phyloP scores from a whole-genome alignment of 1,284 basidiomycete species.

The Leccinum fallax region DNA sequence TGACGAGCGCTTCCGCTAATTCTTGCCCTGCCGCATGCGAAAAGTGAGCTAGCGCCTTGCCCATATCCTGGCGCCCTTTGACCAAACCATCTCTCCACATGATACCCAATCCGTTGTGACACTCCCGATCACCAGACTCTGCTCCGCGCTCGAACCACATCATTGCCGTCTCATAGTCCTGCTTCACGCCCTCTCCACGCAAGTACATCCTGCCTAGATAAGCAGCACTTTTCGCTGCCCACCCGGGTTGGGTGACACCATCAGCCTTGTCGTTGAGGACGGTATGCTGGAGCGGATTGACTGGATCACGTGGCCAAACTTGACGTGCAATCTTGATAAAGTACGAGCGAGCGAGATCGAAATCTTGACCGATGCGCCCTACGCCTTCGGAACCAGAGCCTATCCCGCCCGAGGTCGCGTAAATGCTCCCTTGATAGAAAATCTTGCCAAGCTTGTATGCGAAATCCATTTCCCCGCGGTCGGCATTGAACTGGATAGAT shows the following conservation, averaged over 20 bases:
- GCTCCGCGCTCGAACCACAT: conserved; percentile 91
- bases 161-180: conserved; percentile 77
- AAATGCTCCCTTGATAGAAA: conserved; percentile 93
- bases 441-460: conserved; percentile 88
- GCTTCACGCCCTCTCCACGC: conserved; percentile 88
- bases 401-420: conserved; percentile 71
- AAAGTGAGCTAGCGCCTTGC: conserved; percentile 73
- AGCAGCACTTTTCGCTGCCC: conserved; percentile 78
- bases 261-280: conserved; percentile 48
- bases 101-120: conserved; percentile 87
- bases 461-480: conserved; percentile 83
- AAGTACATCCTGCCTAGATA: conserved; percentile 94
- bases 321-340: conserved; percentile 80
- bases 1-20: conserved; percentile 88
- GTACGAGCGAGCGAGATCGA: conserved; percentile 74
- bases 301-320: conserved; percentile 81
- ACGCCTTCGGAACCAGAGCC: conserved; percentile 87
- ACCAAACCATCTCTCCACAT: conserved; percentile 89
- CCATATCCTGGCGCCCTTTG: conserved; percentile 65
- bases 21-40: conserved; percentile 82
- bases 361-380: conserved; percentile 78
- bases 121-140: conserved; percentile 82
- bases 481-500: conserved; percentile 80
- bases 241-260: conserved; percentile 59
- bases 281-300: conserved; percentile 50